Evolutionary conservation across 257 asterid genomes (phyloP).

Genomic region (Fraxinus excelsior): DNA sequence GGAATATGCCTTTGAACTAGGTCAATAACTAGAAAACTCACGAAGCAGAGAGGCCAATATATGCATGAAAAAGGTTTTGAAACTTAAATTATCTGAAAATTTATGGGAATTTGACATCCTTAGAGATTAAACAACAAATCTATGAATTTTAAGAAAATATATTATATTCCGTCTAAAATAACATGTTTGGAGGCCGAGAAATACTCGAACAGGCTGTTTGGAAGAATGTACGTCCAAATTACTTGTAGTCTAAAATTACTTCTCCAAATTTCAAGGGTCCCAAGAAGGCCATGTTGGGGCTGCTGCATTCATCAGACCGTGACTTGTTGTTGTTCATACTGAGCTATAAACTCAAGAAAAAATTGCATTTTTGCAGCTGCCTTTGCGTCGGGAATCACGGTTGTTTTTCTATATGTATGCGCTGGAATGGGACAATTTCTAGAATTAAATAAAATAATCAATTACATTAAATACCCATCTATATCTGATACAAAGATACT

Average conservation of each 20-base stretch:
- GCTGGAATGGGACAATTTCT: conserved; percentile 42
- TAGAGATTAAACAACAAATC: background rate
- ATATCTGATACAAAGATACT: too few relatives aligned
- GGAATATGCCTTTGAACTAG: background rate
- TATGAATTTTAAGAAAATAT: background rate
- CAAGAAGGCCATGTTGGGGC: conserved; percentile 22
- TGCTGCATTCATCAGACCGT: conserved; percentile 10
- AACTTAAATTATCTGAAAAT: background rate
- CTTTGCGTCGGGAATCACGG: conserved; percentile 87
- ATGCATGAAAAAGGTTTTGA: background rate
- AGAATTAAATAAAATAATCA: background rate
- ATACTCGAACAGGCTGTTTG: background rate
- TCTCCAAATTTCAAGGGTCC: conserved; percentile 31
- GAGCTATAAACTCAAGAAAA: conserved; percentile 17
- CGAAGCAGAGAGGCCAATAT: background rate
- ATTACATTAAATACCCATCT: background rate
- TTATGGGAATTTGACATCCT: background rate
- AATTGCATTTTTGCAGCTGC: conserved; percentile 62
- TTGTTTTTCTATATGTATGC: conserved; percentile 33
- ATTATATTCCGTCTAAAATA: too few relatives aligned
- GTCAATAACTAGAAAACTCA: background rate
- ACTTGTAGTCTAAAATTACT: background rate
- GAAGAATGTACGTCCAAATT: conserved; percentile 20
- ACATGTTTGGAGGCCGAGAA: too few relatives aligned
- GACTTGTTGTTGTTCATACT: background rate